Base-by-base conservation (phyloP, 768 basidiomycete species). In the Serendipita sp. region DNA sequence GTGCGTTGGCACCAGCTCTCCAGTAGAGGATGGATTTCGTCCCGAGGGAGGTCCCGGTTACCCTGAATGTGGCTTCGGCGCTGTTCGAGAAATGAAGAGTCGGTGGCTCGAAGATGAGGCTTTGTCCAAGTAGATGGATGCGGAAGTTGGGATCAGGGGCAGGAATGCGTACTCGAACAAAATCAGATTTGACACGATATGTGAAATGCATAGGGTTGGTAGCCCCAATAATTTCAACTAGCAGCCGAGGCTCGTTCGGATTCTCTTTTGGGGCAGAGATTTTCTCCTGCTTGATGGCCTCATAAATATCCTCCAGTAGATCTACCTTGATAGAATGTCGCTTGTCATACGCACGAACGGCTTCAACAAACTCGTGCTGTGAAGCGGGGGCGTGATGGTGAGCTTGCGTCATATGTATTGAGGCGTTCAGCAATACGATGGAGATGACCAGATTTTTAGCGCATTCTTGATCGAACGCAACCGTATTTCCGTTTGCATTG, bases 341-440 rank as follows among this genome's bases (percentile, higher is more conserved):
- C 22, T 81, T 74, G 71, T 98, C 96, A 62, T 82, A 85, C 63
- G 81, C 78, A 62, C 87, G 78, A 77, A 94, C 95, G 0, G 86
- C 86, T 30, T 85, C 83, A 64, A 88, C 76, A 72, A 97, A 99
- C 67, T 90, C 88, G 66, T 86, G 82, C 44, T 77, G 75, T 11
- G 82, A 81, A 62, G 95, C 78, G 33, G 60, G 61, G 20, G 34
- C 13, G 20, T 42, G 3, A n/a, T 24, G 33, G 63, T 81, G 78
- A 14, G 83, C 77, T 64, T 88, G 80, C n/a, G 78, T 79, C 5
- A 82, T 85, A 68, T 97, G 89, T 53, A 97, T 73, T 22, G 86
- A 81, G 51, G 94, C 90, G 70, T 96, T 95, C 62, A 99, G 79
- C 70, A 93, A 88, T 58, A 88, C 82, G 65, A 93, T 81, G 3